Evolutionary conservation across 176 grass and related monocot genomes (phyloP).

Genomic region (Thalia dealbata): DNA sequence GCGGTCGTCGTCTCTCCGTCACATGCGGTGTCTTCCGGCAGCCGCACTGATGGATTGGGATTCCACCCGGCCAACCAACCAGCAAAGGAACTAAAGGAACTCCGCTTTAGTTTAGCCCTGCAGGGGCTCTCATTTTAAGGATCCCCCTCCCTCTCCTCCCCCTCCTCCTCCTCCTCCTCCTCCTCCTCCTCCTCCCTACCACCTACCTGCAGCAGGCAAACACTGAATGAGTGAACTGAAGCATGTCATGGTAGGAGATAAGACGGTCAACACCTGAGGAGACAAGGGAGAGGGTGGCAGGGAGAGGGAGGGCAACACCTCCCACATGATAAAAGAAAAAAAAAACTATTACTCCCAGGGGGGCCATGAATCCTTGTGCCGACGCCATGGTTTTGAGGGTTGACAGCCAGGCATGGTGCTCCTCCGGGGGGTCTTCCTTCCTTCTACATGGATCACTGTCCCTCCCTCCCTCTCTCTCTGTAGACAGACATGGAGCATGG

Average conservation of each 20-base stretch:
- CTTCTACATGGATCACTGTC: slow-evolving; percentile 1
- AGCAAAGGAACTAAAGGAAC: no score
- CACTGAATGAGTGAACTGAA: neutral
- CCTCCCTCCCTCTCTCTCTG: neutral
- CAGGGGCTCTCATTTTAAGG: neutral
- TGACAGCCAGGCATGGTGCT: neutral
- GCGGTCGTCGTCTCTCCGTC: no score
- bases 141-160: no score
- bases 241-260: neutral
- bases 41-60: no score
- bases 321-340: slow-evolving; percentile 1
- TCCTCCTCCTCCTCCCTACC: no score
- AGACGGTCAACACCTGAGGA: slow-evolving; percentile 8
- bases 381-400: neutral
- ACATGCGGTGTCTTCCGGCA: no score
- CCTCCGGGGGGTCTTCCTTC: neutral
- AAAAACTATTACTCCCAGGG: neutral
- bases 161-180: no score
- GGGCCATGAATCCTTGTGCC: neutral
- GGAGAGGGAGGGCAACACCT: neutral
- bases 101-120: neutral
- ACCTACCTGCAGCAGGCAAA: neutral
- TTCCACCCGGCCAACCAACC: no score
- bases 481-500: slow-evolving; percentile 5
- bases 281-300: neutral